Conservation (phyloP, 179 eudicot genomes). For the Beta lomatogona region DNA sequence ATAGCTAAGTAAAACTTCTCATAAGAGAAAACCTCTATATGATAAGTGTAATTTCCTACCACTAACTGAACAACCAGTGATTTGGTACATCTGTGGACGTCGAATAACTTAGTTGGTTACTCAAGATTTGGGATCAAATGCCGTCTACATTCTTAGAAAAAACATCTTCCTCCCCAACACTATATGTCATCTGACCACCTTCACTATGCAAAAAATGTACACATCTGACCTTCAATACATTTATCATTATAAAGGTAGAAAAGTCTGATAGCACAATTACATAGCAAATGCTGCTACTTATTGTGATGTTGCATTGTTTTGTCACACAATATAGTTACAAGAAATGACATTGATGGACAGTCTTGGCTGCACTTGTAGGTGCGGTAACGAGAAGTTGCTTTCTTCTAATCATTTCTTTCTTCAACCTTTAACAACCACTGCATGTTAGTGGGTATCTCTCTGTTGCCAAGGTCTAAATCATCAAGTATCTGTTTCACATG, state of each 20-base stretch:
- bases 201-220: neutral
- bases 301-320: neutral
- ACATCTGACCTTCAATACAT: neutral
- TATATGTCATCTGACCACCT: no score
- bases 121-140: no score
- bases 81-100: no score
- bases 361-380: constrained; percentile 1
- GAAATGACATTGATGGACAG: neutral
- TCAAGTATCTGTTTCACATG: no score
- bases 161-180: no score
- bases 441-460: constrained; percentile 14
- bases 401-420: constrained; percentile 20
- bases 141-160: neutral
- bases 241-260: neutral
- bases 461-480: neutral
- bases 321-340: neutral
- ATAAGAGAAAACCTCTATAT: no score
- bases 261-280: constrained; percentile 3
- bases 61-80: no score
- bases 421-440: constrained; percentile 12
- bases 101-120: no score
- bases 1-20: no score
- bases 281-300: constrained; percentile 11
- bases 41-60: no score
- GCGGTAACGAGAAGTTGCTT: constrained; percentile 4